A percentile compares a stretch with the other conserved stretches of the same genome.
These are phyloP conservation scores for Alternaria rosae DNA, from an alignment of 2,329 filamentous ascomycete species.

Conservation along the genomic window DNA sequence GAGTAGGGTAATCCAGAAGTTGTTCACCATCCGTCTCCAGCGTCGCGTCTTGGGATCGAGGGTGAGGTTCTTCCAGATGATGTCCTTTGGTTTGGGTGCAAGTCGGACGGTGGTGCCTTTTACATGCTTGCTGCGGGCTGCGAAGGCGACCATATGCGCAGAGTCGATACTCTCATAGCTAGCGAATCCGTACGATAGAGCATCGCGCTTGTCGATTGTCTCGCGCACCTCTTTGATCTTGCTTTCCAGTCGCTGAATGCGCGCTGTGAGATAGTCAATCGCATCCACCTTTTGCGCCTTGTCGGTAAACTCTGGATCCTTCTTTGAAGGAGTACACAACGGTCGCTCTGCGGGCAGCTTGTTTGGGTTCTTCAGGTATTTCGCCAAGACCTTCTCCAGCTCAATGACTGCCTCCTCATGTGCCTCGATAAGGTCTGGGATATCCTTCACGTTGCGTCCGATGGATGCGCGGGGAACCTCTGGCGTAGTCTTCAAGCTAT, in stretches of 20 bases:
- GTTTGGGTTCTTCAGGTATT: constrained; percentile 87
- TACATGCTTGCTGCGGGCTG: constrained; percentile 80
- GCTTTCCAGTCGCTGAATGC: constrained; percentile 81
- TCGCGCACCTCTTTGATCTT: constrained; percentile 85
- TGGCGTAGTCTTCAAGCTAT: constrained; percentile 78
- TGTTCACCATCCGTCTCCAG: constrained; percentile 79
- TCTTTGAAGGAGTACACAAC: constrained; percentile 79
- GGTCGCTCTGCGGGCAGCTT: constrained; percentile 80
- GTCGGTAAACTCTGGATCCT: constrained; percentile 69
- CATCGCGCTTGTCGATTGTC: constrained; percentile 84
- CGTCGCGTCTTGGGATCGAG: constrained; percentile 72
- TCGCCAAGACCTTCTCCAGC: constrained; percentile 83
- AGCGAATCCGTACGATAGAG: constrained; percentile 91
- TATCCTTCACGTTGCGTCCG: constrained; percentile 88
- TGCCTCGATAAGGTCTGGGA: constrained; percentile 84
- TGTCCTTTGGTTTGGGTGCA: constrained; percentile 85
- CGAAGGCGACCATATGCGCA: constrained; percentile 86
- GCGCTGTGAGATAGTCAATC: constrained; percentile 88
- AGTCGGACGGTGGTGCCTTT: constrained; percentile 78
- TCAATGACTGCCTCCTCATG: constrained; percentile 82
- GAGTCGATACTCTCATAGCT: constrained; percentile 89
- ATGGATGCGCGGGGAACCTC: constrained; percentile 82
- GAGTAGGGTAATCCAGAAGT: constrained; percentile 80
- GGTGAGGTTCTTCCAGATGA: constrained; percentile 95
- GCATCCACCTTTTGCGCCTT: constrained; percentile 83